These are phyloP conservation scores for Cladosporium sp. DNA, from an alignment of 2,329 filamentous ascomycete genomes.

Conservation along the genomic window DNA sequence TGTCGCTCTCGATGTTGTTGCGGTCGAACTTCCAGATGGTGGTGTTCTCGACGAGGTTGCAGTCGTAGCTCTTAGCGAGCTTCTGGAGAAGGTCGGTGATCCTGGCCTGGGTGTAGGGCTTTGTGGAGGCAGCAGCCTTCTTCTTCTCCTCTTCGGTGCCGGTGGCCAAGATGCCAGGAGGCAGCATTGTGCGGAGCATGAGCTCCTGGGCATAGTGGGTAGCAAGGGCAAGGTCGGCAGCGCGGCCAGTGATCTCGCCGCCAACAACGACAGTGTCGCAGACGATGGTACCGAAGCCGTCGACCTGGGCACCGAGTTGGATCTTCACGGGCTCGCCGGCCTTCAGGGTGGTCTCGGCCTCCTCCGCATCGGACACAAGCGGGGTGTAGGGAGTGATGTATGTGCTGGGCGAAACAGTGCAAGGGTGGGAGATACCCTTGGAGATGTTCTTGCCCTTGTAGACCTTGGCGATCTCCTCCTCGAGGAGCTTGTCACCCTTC, in stretches of 20 bases:
- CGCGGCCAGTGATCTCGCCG: conserved; percentile 59
- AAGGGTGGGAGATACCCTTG: conserved; percentile 93
- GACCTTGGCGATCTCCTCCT: conserved; percentile 90
- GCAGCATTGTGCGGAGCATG: conserved; percentile 83
- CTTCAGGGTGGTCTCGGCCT: conserved; percentile 76
- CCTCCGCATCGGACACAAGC: conserved; percentile 76
- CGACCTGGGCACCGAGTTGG: conserved; percentile 97
- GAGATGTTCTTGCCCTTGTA: conserved; percentile 96
- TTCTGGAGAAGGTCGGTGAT: conserved; percentile 88
- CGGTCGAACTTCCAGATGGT: conserved; percentile 95
- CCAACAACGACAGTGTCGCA: conserved; percentile 84
- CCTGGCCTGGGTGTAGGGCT: conserved; percentile 77
- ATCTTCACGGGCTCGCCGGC: conserved; percentile 90
- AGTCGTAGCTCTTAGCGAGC: conserved; percentile 84
- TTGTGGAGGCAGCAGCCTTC: conserved; percentile 68
- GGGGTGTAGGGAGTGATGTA: conserved; percentile 97
- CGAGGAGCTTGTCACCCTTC: conserved; percentile 89
- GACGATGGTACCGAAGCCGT: conserved; percentile 93
- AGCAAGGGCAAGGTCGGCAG: conserved; percentile 83
- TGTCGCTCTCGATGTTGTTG: conserved; percentile 95
- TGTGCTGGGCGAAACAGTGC: conserved; percentile 87
- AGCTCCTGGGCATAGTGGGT: conserved; percentile 96
- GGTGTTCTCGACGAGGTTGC: conserved; percentile 93
- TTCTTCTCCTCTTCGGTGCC: conserved; percentile 93
- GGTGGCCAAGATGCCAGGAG: conserved; percentile 76